Evolutionary conservation across 2,329 filamentous ascomycete species (phyloP).

Genomic region (Pseudogymnoascus sp.): DNA sequence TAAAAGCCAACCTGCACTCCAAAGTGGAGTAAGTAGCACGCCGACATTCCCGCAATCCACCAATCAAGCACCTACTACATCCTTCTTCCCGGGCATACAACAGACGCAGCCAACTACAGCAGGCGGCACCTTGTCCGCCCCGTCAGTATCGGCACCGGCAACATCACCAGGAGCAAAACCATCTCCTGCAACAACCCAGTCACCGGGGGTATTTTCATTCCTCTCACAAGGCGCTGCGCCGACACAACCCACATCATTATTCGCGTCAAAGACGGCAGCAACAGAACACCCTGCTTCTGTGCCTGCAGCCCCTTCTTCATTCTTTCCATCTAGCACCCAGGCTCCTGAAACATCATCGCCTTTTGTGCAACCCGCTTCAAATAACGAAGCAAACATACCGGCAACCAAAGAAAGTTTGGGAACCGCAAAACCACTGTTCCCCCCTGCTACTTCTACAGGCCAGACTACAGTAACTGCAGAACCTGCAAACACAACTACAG

Average conservation of each 20-base stretch:
- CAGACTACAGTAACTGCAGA: background rate
- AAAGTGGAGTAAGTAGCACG: background rate
- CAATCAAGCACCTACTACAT: background rate
- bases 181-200: background rate
- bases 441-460: background rate
- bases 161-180: slow-evolving; percentile 1
- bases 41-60: background rate
- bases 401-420: background rate
- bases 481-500: background rate
- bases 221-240: background rate
- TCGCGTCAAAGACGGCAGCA: background rate
- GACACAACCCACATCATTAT: background rate
- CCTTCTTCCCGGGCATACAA: background rate
- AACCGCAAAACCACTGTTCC: background rate
- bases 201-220: background rate
- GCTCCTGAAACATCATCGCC: background rate
- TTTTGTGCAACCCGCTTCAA: background rate
- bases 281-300: background rate
- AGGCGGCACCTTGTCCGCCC: background rate
- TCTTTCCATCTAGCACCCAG: background rate
- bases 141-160: background rate
- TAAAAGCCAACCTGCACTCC: background rate
- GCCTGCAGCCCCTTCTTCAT: background rate
- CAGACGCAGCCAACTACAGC: background rate
- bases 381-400: background rate